Evolutionary conservation across 2,329 filamentous ascomycete species (phyloP), one percentile per base, ranked within the genome.

Genomic region (Plenodomus biglobosus): DNA sequence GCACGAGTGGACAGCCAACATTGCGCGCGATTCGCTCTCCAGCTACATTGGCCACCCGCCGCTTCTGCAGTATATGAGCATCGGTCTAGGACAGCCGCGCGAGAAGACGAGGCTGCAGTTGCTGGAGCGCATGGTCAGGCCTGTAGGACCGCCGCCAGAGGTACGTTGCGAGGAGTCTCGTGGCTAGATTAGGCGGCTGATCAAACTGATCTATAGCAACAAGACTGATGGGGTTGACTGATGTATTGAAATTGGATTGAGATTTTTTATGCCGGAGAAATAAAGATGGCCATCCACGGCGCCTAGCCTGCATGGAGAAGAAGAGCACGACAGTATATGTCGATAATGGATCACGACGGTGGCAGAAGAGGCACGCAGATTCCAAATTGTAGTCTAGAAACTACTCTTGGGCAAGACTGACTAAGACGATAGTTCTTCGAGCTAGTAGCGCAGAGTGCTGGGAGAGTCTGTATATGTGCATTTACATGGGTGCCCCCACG

Each of bases 1-100:
- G 73, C 94, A 94, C 85, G 94, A 99, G 76, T 99, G 92, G 91
- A 87, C 87, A 42, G 92, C 88, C 51, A 99, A 97, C 77, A 92
- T 97, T 69, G 84, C 91, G 69, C 91, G 94, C 71, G 94, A 99
- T 77, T 95, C 87, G 18, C 92, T 92, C 70, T 84, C 91, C 17
- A 91, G 86, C 55, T 92, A 95, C 64, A 82, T 94, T 56, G 94
- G 94, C 17, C 94, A 99, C 70, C 88, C 91, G 15, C 88, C 91
- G 7, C 80, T 96, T 52, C 80, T 97, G 15, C 85, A 88, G 34
- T 96, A 96, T 73, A 91, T 96, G 79, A 82, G 88, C 16, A 85
- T 97, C 41, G 92, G 92, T 0, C 85, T 95, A 76, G 94, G 94
- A 40, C 90, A 95, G 72, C 82, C 88, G 5, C 80, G 86, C 48